These are phyloP conservation scores for Leptomonas seymouri DNA, from an alignment of 208 protist species.

Conservation along the genomic window DNA sequence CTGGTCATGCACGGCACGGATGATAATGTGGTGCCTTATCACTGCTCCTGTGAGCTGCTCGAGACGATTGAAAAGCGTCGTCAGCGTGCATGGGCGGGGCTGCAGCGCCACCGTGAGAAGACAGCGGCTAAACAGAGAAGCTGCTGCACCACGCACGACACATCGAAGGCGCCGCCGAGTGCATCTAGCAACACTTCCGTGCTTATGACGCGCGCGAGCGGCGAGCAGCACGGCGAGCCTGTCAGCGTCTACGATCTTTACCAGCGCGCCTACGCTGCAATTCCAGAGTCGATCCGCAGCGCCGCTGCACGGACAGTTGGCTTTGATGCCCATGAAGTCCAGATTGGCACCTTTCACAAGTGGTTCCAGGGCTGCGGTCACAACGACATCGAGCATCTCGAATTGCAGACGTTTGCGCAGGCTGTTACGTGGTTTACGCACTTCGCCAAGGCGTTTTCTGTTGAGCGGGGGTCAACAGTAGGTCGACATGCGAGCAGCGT, in stretches of 20 bases:
- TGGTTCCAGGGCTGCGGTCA: conserved; percentile 64
- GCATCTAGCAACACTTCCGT: conserved; percentile 7
- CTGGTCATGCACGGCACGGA: conserved; percentile 70
- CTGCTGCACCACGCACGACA: background rate
- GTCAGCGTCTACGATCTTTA: conserved; percentile 26
- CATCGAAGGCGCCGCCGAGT: conserved; percentile 5
- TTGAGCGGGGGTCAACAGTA: conserved; percentile 21
- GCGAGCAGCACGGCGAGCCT: background rate
- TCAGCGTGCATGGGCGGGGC: background rate
- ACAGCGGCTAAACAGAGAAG: background rate
- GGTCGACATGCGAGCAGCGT: too few species aligned
- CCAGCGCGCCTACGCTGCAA: conserved; percentile 14
- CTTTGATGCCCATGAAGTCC: conserved; percentile 7
- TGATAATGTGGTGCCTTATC: conserved; percentile 62
- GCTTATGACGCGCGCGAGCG: background rate
- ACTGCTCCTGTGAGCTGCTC: conserved; percentile 52
- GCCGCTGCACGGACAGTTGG: conserved; percentile 2
- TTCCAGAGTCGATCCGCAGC: conserved; percentile 1
- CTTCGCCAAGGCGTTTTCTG: conserved; percentile 21
- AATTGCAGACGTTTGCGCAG: conserved; percentile 22
- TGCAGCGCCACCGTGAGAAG: background rate
- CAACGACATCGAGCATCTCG: conserved; percentile 61
- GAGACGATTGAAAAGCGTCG: conserved; percentile 3
- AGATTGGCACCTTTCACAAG: conserved; percentile 38
- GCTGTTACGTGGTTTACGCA: conserved; percentile 40